Percentiles rank a stretch among this genome's conserved stretches.
phyloP scores from a whole-genome alignment of 2,329 filamentous ascomycete species.

The Epichloe elymi region DNA sequence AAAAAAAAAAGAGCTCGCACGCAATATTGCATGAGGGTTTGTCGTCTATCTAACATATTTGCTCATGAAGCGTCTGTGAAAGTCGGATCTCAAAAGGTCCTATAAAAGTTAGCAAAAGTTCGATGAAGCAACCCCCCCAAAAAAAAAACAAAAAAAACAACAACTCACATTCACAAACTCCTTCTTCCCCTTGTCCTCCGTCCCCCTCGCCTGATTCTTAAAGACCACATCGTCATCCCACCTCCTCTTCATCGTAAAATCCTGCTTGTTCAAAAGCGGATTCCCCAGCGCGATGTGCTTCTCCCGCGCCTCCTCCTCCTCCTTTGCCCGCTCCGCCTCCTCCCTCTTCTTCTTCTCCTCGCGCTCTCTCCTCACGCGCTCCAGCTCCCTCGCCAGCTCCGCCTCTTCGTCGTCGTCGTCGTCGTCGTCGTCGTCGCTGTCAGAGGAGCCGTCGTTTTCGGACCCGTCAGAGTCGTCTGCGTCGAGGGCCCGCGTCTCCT shows the following conservation, averaged over 20 bases:
- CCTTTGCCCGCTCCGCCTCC: conserved; percentile 67
- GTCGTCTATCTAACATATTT: conserved; percentile 44
- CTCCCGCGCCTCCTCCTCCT: conserved; percentile 73
- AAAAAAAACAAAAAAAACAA: neutral
- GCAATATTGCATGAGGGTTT: conserved; percentile 11
- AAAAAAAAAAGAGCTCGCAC: neutral
- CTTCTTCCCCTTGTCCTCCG: conserved; percentile 79
- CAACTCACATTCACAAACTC: conserved; percentile 84
- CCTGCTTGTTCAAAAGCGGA: conserved; percentile 74
- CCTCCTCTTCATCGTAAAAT: conserved; percentile 80
- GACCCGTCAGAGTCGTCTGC: conserved; percentile 51
- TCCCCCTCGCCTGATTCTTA: conserved; percentile 94
- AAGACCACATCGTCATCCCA: conserved; percentile 99
- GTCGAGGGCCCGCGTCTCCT: conserved; percentile 79
- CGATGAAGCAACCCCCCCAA: neutral
- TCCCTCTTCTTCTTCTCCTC: conserved; percentile 29
- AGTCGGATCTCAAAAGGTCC: conserved; percentile 86
- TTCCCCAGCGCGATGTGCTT: conserved; percentile 86
- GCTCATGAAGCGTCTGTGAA: conserved; percentile 93
- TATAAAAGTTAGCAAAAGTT: conserved; percentile 18
- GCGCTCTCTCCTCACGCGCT: conserved; percentile 78
- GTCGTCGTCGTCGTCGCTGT: conserved; percentile 40
- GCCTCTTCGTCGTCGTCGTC: conserved; percentile 51
- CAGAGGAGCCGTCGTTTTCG: conserved; percentile 40
- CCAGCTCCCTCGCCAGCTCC: conserved; percentile 81